A percentile compares a stretch with the other conserved stretches of the same genome.
These are phyloP conservation scores for Testicularia cyperi DNA, from an alignment of 1,284 basidiomycete species.

Conservation along the genomic window DNA sequence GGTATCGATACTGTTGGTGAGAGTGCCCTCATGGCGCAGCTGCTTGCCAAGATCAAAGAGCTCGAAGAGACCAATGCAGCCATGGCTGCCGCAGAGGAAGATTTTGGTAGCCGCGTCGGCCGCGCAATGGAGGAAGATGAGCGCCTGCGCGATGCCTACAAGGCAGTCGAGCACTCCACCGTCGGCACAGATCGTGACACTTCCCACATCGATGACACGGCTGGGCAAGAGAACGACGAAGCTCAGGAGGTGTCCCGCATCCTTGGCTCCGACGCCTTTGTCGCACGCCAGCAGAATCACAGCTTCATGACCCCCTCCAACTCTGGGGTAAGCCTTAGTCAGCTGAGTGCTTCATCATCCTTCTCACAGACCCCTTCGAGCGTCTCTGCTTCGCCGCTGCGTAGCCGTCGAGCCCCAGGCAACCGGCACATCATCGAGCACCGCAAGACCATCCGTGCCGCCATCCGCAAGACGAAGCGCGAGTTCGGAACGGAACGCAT, in stretches of 20 bases:
- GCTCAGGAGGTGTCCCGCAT: neutral
- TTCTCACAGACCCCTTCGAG: too few species aligned
- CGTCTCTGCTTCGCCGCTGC: conserved; percentile 3
- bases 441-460: conserved; percentile 38
- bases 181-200: conserved; percentile 19
- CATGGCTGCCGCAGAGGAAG: conserved; percentile 37
- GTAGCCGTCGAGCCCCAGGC: conserved; percentile 39
- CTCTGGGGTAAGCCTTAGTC: conserved; percentile 12
- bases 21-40: conserved; percentile 38
- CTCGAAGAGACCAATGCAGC: conserved; percentile 48
- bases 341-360: conserved; percentile 11
- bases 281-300: neutral
- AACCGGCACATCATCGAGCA: conserved; percentile 48
- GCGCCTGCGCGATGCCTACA: conserved; percentile 47
- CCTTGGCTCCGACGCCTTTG: neutral
- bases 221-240: neutral
- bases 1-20: conserved; percentile 11
- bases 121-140: conserved; percentile 49
- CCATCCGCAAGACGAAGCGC: conserved; percentile 27
- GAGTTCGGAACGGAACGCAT: conserved; percentile 19
- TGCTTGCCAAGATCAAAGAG: conserved; percentile 51
- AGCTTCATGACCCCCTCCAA: conserved; percentile 21
- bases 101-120: conserved; percentile 46
- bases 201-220: neutral
- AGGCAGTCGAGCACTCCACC: conserved; percentile 19